Evolutionary conservation across 2,329 filamentous ascomycete genomes (phyloP), one percentile per base, ranked within the genome.

Genomic region (Fusarium musae): DNA sequence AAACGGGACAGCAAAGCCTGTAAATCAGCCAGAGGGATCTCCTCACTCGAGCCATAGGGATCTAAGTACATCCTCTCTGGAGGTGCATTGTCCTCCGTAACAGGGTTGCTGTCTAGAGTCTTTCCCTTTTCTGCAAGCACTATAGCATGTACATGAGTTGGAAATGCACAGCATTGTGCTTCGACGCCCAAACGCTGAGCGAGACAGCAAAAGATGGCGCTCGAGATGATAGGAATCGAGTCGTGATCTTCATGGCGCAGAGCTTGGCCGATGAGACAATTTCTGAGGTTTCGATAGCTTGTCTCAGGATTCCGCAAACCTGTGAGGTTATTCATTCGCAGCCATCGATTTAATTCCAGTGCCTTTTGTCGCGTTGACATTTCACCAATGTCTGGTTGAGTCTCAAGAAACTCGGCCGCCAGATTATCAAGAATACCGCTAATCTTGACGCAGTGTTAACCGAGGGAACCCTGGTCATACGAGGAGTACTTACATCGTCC

Each of bases 191-290:
- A 80, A 42, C 93, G 88, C 61, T 89, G 87, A 2, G 94, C 95
- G 21, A 98, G 81, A 64, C 91, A 91, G 78, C 93, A 96, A 82
- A 92, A 99, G 70, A 98, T 97, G 67, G 92, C 92, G 62, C 92
- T 92, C 4, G 94, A 96, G 69, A 98, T 92, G 57, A 98, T 87
- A 4, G 96, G 96, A 13, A 98, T 86, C 3, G 95, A 96, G 34
- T 93, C 91, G 77, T 97, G 94, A 1, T 88, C 87, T 11, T 88
- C 83, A 56, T 93, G 91, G 40, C 90, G 91, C 47, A 98, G 85
- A 8, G 93, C 94, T 69, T 97, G 87, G 15, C 94, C 94, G 63
- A 99, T 91, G 76, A 97, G 93, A 76, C 93, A 97, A 81, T 98
- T 97, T 70, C 93, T 90, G 65, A 98, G 83, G 66, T 92, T 91